These are phyloP conservation scores for Aspergillus funiculosus DNA, from an alignment of 495 filamentous ascomycete species.

Conservation along the genomic window DNA sequence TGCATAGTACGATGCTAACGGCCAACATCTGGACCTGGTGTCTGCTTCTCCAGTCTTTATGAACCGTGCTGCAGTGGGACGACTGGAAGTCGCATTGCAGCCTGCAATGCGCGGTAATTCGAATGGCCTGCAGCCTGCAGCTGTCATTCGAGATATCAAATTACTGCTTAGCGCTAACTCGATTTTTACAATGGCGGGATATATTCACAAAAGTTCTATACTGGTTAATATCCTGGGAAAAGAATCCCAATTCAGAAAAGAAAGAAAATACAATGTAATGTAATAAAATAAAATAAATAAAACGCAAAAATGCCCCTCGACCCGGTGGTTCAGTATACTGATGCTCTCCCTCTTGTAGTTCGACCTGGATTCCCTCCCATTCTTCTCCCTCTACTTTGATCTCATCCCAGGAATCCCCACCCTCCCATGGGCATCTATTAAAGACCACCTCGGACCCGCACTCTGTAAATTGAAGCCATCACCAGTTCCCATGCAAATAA, in stretches of 20 bases:
- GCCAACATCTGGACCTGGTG: too few species aligned
- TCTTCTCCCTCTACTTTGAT: constrained; percentile 6
- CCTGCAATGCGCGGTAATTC: constrained; percentile 15
- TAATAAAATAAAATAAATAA: background rate
- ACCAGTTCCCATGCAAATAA: background rate
- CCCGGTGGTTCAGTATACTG: constrained; percentile 4
- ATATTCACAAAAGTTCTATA: background rate
- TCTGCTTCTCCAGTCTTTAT: background rate
- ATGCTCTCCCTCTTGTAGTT: background rate
- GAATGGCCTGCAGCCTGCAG: background rate
- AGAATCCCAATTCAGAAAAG: background rate
- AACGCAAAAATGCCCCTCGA: constrained; percentile 6
- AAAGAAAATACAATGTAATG: background rate
- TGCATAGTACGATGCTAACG: background rate
- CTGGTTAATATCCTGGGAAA: background rate
- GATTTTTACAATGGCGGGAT: background rate
- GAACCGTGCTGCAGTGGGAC: constrained; percentile 18
- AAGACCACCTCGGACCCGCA: background rate
- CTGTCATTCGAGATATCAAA: too few species aligned
- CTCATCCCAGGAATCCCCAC: constrained; percentile 2
- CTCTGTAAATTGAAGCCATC: too few species aligned
- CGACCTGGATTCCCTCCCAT: constrained; percentile 15
- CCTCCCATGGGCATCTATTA: constrained; percentile 1
- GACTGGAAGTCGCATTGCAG: constrained; percentile 11
- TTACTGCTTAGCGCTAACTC: too few species aligned